A percentile compares a stretch with the other conserved stretches of the same genome.
phyloP scores from a whole-genome alignment of 2,329 filamentous ascomycete species.

The Sordariomycetes sp. region DNA sequence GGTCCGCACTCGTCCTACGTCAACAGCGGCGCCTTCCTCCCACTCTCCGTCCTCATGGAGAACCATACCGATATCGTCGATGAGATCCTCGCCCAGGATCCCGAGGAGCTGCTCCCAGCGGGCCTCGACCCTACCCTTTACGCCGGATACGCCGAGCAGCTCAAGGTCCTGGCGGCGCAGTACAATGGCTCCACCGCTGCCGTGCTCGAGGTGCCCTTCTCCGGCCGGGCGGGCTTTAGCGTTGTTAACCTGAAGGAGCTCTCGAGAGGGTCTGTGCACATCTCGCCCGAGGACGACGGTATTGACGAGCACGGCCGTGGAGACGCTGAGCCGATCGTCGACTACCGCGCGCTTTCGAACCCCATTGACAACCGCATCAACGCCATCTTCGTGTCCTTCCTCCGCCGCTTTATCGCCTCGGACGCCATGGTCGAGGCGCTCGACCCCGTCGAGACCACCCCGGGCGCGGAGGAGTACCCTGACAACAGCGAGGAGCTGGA shows the following conservation, averaged over 20 bases:
- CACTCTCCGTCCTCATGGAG: constrained; percentile 11
- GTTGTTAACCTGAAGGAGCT: constrained; percentile 24
- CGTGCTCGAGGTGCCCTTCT: constrained; percentile 12
- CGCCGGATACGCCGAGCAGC: constrained; percentile 12
- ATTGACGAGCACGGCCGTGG: constrained; percentile 10
- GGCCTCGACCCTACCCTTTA: constrained; percentile 8
- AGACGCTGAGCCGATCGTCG: constrained; percentile 37
- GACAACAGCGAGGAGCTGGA: constrained; percentile 12
- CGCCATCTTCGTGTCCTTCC: constrained; percentile 23
- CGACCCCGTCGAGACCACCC: constrained; percentile 22
- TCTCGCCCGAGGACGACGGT: constrained; percentile 24
- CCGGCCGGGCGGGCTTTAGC: constrained; percentile 5
- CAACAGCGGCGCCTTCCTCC: constrained; percentile 11
- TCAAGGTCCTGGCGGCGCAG: constrained; percentile 7
- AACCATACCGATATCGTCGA: constrained; percentile 10
- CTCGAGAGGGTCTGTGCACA: constrained; percentile 44
- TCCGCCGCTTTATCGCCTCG: constrained; percentile 19
- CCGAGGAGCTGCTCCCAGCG: constrained; percentile 11
- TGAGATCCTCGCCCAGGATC: constrained; percentile 12
- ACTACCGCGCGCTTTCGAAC: constrained; percentile 28
- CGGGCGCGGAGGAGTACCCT: constrained; percentile 19
- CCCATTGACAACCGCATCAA: constrained; percentile 41
- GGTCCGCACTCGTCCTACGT: constrained; percentile 10
- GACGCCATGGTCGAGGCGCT: constrained; percentile 20
- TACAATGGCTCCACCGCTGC: constrained; percentile 11